Percentiles rank a stretch among this genome's conserved stretches.
Evolutionary conservation across 495 filamentous ascomycete genomes (phyloP).

Genomic region (Hypomontagnella submonticulosa): DNA sequence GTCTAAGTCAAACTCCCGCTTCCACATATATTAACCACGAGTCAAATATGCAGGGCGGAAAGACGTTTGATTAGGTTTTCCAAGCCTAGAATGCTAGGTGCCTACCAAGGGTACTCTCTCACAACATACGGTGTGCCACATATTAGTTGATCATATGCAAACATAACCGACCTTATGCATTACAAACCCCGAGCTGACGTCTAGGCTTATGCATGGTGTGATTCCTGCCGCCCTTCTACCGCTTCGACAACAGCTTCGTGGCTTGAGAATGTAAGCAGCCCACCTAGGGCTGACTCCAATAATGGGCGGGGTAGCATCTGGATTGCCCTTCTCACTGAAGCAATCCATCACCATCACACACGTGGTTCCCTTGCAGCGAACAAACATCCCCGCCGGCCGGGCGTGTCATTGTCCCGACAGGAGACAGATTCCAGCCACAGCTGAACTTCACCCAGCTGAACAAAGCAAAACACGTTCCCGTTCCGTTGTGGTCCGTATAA

Average conservation of each 20-base stretch:
- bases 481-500: no score
- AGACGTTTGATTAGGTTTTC: background rate
- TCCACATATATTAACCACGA: constrained; percentile 7
- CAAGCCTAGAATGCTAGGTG: constrained; percentile 6
- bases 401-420: no score
- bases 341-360: constrained; percentile 17
- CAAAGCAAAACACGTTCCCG: no score
- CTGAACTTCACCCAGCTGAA: no score
- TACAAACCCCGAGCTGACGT: constrained; percentile 24
- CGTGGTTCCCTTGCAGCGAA: constrained; percentile 36
- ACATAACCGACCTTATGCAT: constrained; percentile 17
- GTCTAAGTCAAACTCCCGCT: background rate
- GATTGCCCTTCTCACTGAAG: constrained; percentile 17
- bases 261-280: background rate
- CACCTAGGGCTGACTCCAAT: constrained; percentile 10
- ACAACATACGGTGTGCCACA: constrained; percentile 7
- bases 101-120: no score
- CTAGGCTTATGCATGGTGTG: constrained; percentile 5
- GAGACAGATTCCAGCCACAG: no score
- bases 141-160: constrained; percentile 20
- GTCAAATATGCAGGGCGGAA: background rate
- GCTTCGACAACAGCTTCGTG: constrained; percentile 1
- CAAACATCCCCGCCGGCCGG: background rate
- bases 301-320: constrained; percentile 22
- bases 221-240: constrained; percentile 4